phyloP scores from a whole-genome alignment of 2,329 filamentous ascomycete species.

The Colletotrichum euphorbiae region DNA sequence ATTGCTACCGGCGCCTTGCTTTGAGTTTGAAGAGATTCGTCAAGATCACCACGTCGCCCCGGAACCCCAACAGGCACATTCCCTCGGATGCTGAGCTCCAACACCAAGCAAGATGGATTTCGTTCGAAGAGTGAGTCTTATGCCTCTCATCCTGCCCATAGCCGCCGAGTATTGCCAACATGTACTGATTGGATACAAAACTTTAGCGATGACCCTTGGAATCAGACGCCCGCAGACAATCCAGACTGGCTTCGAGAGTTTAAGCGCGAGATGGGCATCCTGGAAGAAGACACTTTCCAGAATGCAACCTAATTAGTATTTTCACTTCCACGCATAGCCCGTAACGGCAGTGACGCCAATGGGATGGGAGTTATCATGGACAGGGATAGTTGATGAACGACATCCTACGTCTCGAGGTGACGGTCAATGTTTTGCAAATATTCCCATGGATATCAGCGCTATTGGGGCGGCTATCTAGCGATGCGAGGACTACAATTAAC shows the following conservation, averaged over 20 bases:
- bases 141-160: too few species aligned
- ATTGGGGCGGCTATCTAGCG: too few species aligned
- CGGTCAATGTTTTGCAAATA: too few species aligned
- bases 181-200: background rate
- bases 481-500: too few species aligned
- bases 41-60: constrained; percentile 46
- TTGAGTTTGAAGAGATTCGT: constrained; percentile 38
- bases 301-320: background rate
- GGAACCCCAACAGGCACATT: constrained; percentile 45
- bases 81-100: constrained; percentile 52
- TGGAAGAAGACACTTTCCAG: background rate
- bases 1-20: constrained; percentile 44
- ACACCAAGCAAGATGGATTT: constrained; percentile 49
- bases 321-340: background rate
- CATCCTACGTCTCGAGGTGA: too few species aligned
- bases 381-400: too few species aligned
- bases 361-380: too few species aligned
- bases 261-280: constrained; percentile 31
- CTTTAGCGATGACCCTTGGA: constrained; percentile 51
- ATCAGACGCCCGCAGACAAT: constrained; percentile 53
- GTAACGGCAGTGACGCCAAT: too few species aligned
- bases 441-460: too few species aligned
- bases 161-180: too few species aligned
- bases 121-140: constrained; percentile 45
- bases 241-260: constrained; percentile 46